phyloP scores from a whole-genome alignment of 2,329 filamentous ascomycete species.

The Hypoxylon sp. region DNA sequence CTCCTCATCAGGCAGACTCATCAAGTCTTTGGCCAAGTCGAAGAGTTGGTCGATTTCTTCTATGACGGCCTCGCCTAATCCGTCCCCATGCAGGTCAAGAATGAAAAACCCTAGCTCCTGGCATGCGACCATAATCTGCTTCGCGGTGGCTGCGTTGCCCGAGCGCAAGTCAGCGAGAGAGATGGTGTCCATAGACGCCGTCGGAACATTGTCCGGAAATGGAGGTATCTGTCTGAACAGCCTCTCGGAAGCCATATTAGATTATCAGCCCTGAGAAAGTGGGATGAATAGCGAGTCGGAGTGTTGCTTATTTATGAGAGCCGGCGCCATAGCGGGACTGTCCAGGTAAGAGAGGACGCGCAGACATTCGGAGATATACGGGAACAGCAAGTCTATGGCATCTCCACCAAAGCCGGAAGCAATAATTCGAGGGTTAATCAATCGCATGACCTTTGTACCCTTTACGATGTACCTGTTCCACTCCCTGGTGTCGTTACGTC shows the following conservation, averaged over 20 bases:
- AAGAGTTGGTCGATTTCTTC: constrained; percentile 20
- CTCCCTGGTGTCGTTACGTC: background rate
- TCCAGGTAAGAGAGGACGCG: background rate
- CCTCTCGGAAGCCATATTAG: background rate
- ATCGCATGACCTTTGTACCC: background rate
- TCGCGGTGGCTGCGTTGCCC: constrained; percentile 2
- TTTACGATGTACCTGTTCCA: background rate
- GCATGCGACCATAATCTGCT: constrained; percentile 6
- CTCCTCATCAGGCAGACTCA: background rate
- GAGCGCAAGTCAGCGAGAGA: background rate
- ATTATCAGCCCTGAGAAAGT: background rate
- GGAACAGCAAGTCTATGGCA: background rate
- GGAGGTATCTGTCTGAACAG: background rate
- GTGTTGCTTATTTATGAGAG: background rate
- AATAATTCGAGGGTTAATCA: background rate
- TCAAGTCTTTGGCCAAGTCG: background rate
- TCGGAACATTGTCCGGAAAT: constrained; percentile 15
- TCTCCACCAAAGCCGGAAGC: background rate
- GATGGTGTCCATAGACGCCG: constrained; percentile 3
- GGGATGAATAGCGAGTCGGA: background rate
- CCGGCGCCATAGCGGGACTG: background rate
- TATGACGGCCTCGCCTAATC: constrained; percentile 6
- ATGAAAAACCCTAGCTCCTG: constrained; percentile 20
- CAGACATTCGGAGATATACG: background rate
- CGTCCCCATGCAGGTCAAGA: constrained; percentile 11